Percentiles rank a stretch among this genome's conserved stretches.
Evolutionary conservation across 1,284 basidiomycete genomes (phyloP).

Genomic region (Phenoliferia sp.): DNA sequence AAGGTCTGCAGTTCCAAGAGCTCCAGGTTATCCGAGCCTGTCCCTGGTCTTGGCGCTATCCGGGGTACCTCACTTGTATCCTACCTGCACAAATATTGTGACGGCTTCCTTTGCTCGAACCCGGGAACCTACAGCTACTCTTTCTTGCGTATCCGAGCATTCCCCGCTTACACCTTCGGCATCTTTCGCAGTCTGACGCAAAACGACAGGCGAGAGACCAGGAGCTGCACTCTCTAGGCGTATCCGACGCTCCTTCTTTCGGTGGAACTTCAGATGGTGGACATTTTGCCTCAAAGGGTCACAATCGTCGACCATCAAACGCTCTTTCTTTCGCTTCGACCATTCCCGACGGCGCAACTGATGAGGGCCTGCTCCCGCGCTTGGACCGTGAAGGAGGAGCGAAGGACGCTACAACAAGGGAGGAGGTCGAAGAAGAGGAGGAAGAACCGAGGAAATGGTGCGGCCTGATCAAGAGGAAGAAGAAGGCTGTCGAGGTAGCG

Average conservation of each 20-base stretch:
- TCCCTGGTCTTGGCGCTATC: neutral
- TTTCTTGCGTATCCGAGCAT: too few species aligned
- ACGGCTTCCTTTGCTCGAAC: too few species aligned
- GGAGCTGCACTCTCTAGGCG: neutral
- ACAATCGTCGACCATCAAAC: constrained; percentile 19
- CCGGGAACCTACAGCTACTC: neutral
- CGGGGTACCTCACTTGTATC: neutral
- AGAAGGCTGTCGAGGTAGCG: constrained; percentile 15
- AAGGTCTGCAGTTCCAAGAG: neutral
- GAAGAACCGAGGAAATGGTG: constrained; percentile 9
- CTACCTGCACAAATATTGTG: neutral
- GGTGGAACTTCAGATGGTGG: neutral
- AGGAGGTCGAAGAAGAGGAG: constrained; percentile 5
- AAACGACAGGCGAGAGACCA: constrained; percentile 12
- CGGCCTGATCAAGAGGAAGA: constrained; percentile 15
- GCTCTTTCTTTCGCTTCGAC: constrained; percentile 29
- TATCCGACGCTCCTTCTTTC: neutral
- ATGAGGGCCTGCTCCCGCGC: neutral
- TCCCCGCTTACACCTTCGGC: neutral
- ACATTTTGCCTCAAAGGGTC: constrained; percentile 4
- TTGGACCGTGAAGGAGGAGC: neutral
- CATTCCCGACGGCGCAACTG: constrained; percentile 14
- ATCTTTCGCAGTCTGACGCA: constrained; percentile 17
- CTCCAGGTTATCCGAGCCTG: neutral
- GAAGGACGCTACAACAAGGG: neutral